Evolutionary conservation across 768 basidiomycete genomes (phyloP), one percentile per base, ranked within the genome.

Genomic region (Kwoniella bestiolae): DNA sequence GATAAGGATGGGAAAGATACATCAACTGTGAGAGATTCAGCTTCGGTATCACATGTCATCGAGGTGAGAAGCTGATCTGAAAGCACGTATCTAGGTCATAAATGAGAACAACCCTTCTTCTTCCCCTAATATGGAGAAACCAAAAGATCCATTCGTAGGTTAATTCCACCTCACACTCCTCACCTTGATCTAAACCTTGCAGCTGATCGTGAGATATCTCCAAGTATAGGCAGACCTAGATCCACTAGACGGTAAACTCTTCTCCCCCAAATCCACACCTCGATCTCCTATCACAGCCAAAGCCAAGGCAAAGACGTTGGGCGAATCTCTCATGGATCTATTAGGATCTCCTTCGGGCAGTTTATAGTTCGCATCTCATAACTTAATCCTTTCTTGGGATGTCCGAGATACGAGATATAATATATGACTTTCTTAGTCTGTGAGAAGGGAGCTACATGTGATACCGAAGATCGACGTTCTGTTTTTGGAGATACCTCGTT

Each of bases 131-230:
- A 41, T 3, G 38, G 18, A 38, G 5, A 16, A 16, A 41, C 4
- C 16, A 2, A 34, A 21, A 55, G 52, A 55, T 55, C 52, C 52
- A n/a, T 55, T 55, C 32, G 52, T 53, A 34, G 18, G 51, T 31
- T 34, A 53, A 29, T 29, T 53, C 16, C 14, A 3, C 6, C 7
- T 34, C 5, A 31, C 14, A 9, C 3, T 18, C 25, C 3, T 53
- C 5, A 18, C 9, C 14, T 34, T 18, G 29, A 34, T 31, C 12
- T 9, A 51, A 26, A 51, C 25, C 49, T 51, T 9, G 29, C 28
- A 35, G 8, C 8, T 14, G 14, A 3, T n/a, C 16, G 8, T 53
- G 14, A 53, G 5, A 5, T 53, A 32, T 14, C 16, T 5, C 16
- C 28, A 34, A 18, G 25, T 28, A 12, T 18, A 55, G 52, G 52